phyloP scores from a whole-genome alignment of 2,329 filamentous ascomycete genomes.

The Byssothecium circinans region DNA sequence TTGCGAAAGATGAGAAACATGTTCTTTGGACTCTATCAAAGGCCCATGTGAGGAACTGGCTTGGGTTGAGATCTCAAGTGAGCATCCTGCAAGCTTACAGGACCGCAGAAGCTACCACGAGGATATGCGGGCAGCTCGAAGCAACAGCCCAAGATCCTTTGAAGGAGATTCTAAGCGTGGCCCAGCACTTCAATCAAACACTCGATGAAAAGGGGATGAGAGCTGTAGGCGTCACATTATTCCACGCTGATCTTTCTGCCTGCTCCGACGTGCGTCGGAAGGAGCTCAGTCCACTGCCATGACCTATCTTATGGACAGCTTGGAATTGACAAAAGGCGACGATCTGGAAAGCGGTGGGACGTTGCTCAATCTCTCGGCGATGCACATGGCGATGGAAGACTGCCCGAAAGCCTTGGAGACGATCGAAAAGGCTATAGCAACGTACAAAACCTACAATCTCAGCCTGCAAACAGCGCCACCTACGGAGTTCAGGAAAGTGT shows the following conservation, averaged over 20 bases:
- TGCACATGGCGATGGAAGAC: not conserved
- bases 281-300: too few relatives aligned
- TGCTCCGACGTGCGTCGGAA: too few relatives aligned
- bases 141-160: too few relatives aligned
- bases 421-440: not conserved
- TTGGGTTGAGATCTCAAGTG: not conserved
- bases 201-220: too few relatives aligned
- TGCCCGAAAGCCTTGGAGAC: constrained; percentile 1
- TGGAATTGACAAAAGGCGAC: constrained; percentile 1
- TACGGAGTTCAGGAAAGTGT: not conserved
- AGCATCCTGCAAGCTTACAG: constrained; percentile 1
- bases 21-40: constrained; percentile 1
- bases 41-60: constrained; percentile 5
- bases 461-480: not conserved
- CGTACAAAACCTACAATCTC: not conserved
- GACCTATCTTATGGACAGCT: not conserved
- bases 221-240: too few relatives aligned
- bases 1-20: not conserved
- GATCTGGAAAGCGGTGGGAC: not conserved
- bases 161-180: too few relatives aligned
- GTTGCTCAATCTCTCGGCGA: not conserved
- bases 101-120: constrained; percentile 2
- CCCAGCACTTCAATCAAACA: too few relatives aligned
- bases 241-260: too few relatives aligned
- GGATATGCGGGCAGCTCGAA: constrained; percentile 2